Conservation (phyloP, 2,329 filamentous ascomycete species). For the Claviceps quebecensis region DNA sequence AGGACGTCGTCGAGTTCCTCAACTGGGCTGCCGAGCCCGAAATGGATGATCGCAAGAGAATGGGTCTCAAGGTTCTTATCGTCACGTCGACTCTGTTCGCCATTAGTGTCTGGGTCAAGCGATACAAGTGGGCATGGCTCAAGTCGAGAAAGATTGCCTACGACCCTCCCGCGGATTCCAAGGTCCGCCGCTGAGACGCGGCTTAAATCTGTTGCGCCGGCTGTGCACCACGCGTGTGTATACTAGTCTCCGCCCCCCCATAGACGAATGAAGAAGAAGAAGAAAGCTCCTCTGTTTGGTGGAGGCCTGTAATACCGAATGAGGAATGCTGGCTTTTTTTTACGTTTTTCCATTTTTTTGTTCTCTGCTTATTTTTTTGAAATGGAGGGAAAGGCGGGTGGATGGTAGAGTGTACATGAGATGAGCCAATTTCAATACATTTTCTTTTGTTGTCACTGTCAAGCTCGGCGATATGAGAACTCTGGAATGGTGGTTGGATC, state of each 20-base stretch:
- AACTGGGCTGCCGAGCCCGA: slow-evolving; percentile 99
- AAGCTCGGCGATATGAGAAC: neutral
- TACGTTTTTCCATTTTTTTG: too few relatives aligned
- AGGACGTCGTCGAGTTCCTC: slow-evolving; percentile 96
- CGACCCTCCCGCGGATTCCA: slow-evolving; percentile 52
- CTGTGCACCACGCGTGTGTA: slow-evolving; percentile 25
- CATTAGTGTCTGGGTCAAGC: slow-evolving; percentile 92
- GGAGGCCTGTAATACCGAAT: slow-evolving; percentile 26
- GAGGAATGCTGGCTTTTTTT: slow-evolving; percentile 14
- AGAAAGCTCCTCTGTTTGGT: slow-evolving; percentile 26
- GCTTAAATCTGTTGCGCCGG: neutral
- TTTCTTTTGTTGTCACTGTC: slow-evolving; percentile 7
- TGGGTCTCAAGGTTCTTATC: slow-evolving; percentile 92
- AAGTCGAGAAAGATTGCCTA: slow-evolving; percentile 93
- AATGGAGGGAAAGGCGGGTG: slow-evolving; percentile 13
- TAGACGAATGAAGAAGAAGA: slow-evolving; percentile 12
- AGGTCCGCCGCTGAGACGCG: slow-evolving; percentile 32
- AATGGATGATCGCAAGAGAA: slow-evolving; percentile 99
- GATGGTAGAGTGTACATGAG: slow-evolving; percentile 38
- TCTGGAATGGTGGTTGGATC: neutral
- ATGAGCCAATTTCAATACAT: slow-evolving; percentile 28
- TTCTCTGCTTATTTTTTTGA: slow-evolving; percentile 1
- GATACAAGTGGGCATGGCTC: slow-evolving; percentile 96
- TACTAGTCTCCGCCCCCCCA: slow-evolving; percentile 26
- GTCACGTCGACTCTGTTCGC: slow-evolving; percentile 68